Evolutionary conservation across 768 basidiomycete species (phyloP), one percentile per base, ranked within the genome.

Genomic region (Rhizopogon sp.): DNA sequence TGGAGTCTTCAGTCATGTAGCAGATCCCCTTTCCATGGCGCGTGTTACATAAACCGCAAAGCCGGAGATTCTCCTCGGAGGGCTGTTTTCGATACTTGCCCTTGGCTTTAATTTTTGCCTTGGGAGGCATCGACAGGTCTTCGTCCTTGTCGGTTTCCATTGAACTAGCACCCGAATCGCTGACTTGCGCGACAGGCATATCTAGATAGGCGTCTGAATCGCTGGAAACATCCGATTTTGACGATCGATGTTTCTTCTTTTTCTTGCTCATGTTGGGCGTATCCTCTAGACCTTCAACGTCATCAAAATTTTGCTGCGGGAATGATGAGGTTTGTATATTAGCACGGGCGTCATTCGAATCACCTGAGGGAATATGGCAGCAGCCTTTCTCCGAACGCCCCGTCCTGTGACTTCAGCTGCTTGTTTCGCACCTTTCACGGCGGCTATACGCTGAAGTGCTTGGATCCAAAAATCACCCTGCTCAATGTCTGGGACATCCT

Each of bases 391-490:
- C 57, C 88, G 83, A 25, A 78, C 85, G 37, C 90, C 89, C 60
- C 90, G 82, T 43, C 90, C 91, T 2, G 84, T 86, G 41, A 71
- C 68, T 46, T 81, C 83, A 35, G 76, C 66, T 43, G 79, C 81
- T 54, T 76, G 66, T 28, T 68, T 66, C 61, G 73, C 68, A 22
- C 63, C 62, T 55, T 74, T 79, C 54, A 74, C 70, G 13, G 74
- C 70, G 50, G 73, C 75, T 50, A 79, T 76, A 37, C 72, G 74
- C 53, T 76, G 70, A 43, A 94, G 70, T 9, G 90, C 82, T 52
- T 81, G 79, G 10, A 86, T 80, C 93, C 92, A 95, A n/a, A 91
- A 90, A 66, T 92, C 87, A 31, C 74, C 77, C 53, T 84, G 77
- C 44, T 82, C 84, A 14, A 66, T 58, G 5, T 72, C 74, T 2